These are phyloP conservation scores for Aureobasidium sp. DNA, from an alignment of 2,329 filamentous ascomycete species.

Conservation along the genomic window DNA sequence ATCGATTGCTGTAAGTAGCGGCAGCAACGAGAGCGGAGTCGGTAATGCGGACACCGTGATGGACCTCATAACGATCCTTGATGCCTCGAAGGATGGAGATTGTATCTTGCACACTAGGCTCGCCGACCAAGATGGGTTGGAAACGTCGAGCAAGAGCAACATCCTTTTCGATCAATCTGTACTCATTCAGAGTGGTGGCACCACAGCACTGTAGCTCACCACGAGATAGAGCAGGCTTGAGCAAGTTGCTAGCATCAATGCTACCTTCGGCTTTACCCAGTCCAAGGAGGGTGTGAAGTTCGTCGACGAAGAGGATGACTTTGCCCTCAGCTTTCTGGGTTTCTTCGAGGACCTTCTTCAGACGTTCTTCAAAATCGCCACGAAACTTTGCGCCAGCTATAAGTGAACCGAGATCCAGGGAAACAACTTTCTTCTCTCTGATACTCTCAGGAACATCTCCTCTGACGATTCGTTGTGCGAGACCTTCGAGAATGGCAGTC, in stretches of 20 bases:
- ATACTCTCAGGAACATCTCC: conserved; percentile 94
- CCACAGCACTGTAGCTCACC: conserved; percentile 94
- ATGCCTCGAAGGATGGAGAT: conserved; percentile 94
- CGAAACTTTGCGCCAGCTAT: conserved; percentile 95
- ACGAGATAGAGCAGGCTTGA: conserved; percentile 88
- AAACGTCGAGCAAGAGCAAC: conserved; percentile 87
- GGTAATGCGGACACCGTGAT: conserved; percentile 91
- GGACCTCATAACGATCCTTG: conserved; percentile 95
- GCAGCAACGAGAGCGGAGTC: conserved; percentile 88
- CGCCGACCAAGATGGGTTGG: conserved; percentile 88
- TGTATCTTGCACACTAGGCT: conserved; percentile 84
- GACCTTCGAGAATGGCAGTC: conserved; percentile 84
- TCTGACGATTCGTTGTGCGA: conserved; percentile 81
- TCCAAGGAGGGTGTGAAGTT: conserved; percentile 84
- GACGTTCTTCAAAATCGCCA: conserved; percentile 89
- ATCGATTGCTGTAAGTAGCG: conserved; percentile 86
- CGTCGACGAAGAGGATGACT: conserved; percentile 92
- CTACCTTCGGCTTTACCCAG: conserved; percentile 93
- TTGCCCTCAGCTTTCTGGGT: conserved; percentile 82
- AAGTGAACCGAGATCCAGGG: conserved; percentile 80
- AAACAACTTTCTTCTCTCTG: conserved; percentile 86
- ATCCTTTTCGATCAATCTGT: conserved; percentile 91
- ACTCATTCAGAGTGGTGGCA: conserved; percentile 88
- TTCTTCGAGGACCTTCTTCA: conserved; percentile 87
- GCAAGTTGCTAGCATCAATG: conserved; percentile 88